These are phyloP conservation scores for Ophiostoma tasmaniense DNA, from an alignment of 2,329 filamentous ascomycete species.

Conservation along the genomic window DNA sequence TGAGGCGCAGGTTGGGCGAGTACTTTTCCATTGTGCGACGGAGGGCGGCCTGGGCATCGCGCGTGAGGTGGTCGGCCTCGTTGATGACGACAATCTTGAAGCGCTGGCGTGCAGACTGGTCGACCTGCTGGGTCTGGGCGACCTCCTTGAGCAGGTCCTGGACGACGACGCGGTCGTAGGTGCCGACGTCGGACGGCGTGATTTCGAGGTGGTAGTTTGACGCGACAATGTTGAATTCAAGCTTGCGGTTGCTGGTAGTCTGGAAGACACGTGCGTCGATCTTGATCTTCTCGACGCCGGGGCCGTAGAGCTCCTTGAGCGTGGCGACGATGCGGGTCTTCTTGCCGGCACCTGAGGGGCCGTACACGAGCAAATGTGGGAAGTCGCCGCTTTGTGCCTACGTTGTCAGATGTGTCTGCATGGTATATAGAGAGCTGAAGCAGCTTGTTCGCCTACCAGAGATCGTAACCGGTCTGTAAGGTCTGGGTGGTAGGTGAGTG, in stretches of 20 bases:
- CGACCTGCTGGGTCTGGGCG: conserved; percentile 98
- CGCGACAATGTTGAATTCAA: conserved; percentile 98
- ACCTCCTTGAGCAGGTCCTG: conserved; percentile 96
- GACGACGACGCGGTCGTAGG: conserved; percentile 90
- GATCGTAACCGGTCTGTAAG: conserved; percentile 80
- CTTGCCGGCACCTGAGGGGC: conserved; percentile 91
- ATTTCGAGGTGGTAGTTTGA: conserved; percentile 98
- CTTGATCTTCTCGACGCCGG: conserved; percentile 99
- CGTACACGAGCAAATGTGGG: conserved; percentile 93
- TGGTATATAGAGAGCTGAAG: neutral
- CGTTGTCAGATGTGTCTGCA: neutral
- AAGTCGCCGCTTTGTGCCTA: conserved; percentile 96
- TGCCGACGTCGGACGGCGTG: conserved; percentile 92
- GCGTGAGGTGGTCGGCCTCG: conserved; percentile 86
- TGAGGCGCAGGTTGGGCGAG: conserved; percentile 85
- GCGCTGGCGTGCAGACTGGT: conserved; percentile 75
- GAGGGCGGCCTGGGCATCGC: conserved; percentile 91
- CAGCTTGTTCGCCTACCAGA: conserved; percentile 50
- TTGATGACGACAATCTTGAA: conserved; percentile 99
- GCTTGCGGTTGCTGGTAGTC: conserved; percentile 88
- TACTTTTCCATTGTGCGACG: conserved; percentile 99
- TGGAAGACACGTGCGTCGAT: conserved; percentile 97
- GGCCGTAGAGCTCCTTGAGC: conserved; percentile 86
- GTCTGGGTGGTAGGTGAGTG: conserved; percentile 78
- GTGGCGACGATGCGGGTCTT: conserved; percentile 96